Conservation (phyloP, 306 rosid genomes). For the Ammopiptanthus mongolicus region DNA sequence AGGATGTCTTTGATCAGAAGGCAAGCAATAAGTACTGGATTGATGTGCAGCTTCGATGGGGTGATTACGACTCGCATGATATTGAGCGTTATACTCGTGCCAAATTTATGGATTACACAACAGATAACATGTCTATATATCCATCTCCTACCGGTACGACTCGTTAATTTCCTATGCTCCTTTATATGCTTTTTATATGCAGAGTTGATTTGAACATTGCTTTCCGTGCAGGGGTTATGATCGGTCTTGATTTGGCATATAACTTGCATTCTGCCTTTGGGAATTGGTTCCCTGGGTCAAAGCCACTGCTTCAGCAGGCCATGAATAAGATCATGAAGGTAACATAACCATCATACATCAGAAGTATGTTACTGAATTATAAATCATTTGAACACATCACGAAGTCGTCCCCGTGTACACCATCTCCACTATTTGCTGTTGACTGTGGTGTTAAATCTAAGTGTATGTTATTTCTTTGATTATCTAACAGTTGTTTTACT, state of each 20-base stretch:
- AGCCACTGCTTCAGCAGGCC: conserved; percentile 94
- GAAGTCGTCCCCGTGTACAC: neutral
- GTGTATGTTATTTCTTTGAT: neutral
- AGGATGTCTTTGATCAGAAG: conserved; percentile 98
- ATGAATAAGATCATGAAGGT: conserved; percentile 99
- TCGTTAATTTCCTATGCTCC: neutral
- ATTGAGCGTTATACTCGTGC: conserved; percentile 98
- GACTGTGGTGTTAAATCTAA: neutral
- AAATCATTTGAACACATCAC: neutral
- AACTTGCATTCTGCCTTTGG: conserved; percentile 98
- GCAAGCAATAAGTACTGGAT: conserved; percentile 99
- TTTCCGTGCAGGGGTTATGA: conserved; percentile 82
- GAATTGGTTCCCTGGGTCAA: conserved; percentile 99
- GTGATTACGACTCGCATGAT: conserved; percentile 97
- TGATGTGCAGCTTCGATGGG: conserved; percentile 98
- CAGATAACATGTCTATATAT: conserved; percentile 98
- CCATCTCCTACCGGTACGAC: conserved; percentile 90
- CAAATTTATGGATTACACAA: conserved; percentile 97
- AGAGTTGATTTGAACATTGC: neutral
- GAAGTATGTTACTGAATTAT: neutral
- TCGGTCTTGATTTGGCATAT: conserved; percentile 94
- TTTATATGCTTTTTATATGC: neutral
- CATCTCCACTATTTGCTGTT: neutral
- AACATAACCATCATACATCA: neutral
- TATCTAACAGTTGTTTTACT: conserved; percentile 1